phyloP scores from a whole-genome alignment of 2,329 filamentous ascomycete species.

The Talaromyces sp. region DNA sequence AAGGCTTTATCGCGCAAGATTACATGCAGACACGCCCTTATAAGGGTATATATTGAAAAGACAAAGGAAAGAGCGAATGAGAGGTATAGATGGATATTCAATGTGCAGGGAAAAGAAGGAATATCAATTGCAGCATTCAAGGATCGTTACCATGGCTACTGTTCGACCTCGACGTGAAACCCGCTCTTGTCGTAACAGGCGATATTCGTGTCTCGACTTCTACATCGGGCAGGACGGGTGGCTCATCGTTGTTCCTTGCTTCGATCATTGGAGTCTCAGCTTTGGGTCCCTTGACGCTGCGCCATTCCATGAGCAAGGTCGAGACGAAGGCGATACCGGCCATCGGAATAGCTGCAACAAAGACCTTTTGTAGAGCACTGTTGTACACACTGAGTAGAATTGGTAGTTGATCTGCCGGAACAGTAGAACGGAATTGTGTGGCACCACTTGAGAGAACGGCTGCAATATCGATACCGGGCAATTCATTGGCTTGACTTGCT shows the following conservation, averaged over 20 bases:
- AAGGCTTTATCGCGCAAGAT: not conserved
- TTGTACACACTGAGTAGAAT: slow-evolving; percentile 17
- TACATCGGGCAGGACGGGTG: slow-evolving; percentile 11
- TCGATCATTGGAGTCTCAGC: not conserved
- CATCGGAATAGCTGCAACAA: slow-evolving; percentile 14
- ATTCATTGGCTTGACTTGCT: slow-evolving; percentile 23
- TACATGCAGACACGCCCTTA: slow-evolving; percentile 1
- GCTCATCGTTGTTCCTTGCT: not conserved
- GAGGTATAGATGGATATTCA: not conserved
- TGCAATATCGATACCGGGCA: slow-evolving; percentile 14
- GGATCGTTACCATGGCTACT: not conserved
- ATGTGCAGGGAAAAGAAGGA: not conserved
- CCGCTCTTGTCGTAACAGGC: slow-evolving; percentile 13
- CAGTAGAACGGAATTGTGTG: slow-evolving; percentile 15
- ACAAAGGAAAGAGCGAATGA: not conserved
- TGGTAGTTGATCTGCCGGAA: slow-evolving; percentile 12
- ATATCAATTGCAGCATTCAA: not conserved
- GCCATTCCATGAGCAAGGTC: slow-evolving; percentile 17
- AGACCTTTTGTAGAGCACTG: slow-evolving; percentile 16
- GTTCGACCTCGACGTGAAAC: not conserved
- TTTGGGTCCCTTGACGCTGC: slow-evolving; percentile 10
- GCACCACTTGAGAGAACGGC: slow-evolving; percentile 15
- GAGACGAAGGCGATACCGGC: slow-evolving; percentile 16
- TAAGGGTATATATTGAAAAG: not conserved
- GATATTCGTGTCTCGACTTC: slow-evolving; percentile 17